Percentiles rank a stretch among this genome's conserved stretches.
These are phyloP conservation scores for Cryptococcus sp. DNA, from an alignment of 1,284 basidiomycete species.

Conservation along the genomic window DNA sequence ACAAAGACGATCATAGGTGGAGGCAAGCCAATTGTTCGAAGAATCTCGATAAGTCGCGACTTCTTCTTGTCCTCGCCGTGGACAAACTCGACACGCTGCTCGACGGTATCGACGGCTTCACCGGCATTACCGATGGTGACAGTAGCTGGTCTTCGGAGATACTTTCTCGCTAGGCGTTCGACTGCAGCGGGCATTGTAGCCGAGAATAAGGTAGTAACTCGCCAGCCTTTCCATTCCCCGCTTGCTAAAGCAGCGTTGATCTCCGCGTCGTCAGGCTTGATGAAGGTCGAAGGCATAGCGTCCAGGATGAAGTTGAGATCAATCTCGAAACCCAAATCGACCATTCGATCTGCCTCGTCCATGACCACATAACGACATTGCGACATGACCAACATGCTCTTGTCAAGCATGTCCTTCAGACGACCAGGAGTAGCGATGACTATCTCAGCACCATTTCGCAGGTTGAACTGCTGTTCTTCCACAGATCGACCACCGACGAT, in stretches of 20 bases:
- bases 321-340: constrained; percentile 92
- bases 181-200: constrained; percentile 98
- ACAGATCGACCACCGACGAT: constrained; percentile 94
- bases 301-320: constrained; percentile 95
- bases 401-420: constrained; percentile 94
- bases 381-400: constrained; percentile 88
- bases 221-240: constrained; percentile 62
- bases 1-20: constrained; percentile 98
- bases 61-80: constrained; percentile 89
- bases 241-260: constrained; percentile 63
- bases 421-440: constrained; percentile 98
- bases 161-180: constrained; percentile 90
- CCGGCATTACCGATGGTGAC: constrained; percentile 98
- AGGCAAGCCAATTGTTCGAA: constrained; percentile 76
- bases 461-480: constrained; percentile 94
- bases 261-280: constrained; percentile 73
- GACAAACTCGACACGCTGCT: constrained; percentile 93
- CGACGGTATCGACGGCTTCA: constrained; percentile 95
- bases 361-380: constrained; percentile 98
- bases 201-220: constrained; percentile 91
- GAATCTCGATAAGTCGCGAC: constrained; percentile 78
- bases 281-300: constrained; percentile 78
- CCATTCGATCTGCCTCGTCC: constrained; percentile 99
- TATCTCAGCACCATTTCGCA: constrained; percentile 94
- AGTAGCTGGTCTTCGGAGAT: constrained; percentile 85